Percentiles rank a stretch among this genome's conserved stretches.
phyloP scores from a whole-genome alignment of 441 rosid genomes.

The Adansonia madagascariensis region DNA sequence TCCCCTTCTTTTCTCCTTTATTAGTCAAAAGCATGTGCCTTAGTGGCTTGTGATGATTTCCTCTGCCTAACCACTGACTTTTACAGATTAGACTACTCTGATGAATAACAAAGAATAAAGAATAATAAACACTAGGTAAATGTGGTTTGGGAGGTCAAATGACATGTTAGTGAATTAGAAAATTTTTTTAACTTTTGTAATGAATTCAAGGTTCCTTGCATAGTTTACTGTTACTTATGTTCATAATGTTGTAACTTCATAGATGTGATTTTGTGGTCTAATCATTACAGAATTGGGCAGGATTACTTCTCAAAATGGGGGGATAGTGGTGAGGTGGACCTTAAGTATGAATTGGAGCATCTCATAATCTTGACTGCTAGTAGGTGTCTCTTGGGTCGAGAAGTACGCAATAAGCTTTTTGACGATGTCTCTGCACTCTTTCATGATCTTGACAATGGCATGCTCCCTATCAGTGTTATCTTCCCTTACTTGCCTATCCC shows the following conservation, averaged over 20 bases:
- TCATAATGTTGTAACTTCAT: slow-evolving; percentile 10
- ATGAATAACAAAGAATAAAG: not conserved
- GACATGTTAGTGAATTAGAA: not conserved
- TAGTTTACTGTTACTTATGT: slow-evolving; percentile 7
- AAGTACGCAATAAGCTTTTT: slow-evolving; percentile 95
- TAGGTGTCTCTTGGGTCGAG: slow-evolving; percentile 90
- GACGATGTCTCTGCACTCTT: slow-evolving; percentile 92
- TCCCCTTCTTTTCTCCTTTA: not conserved
- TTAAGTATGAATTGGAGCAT: slow-evolving; percentile 90
- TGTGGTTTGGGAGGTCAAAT: not conserved
- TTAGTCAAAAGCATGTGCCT: not conserved
- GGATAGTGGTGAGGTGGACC: slow-evolving; percentile 89
- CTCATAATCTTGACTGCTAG: slow-evolving; percentile 97
- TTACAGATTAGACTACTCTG: not conserved
- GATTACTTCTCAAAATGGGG: slow-evolving; percentile 97
- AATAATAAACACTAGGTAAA: not conserved
- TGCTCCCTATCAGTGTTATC: slow-evolving; percentile 95
- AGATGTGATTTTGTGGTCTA: slow-evolving; percentile 25
- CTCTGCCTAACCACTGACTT: not conserved
- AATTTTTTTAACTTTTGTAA: not conserved
- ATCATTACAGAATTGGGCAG: slow-evolving; percentile 45
- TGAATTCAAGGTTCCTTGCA: not conserved
- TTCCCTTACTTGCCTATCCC: slow-evolving; percentile 94
- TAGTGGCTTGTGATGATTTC: slow-evolving; percentile 8
- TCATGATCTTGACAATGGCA: slow-evolving; percentile 97